These are phyloP conservation scores for Trametes cubensis DNA, from an alignment of 768 basidiomycete species.

Conservation along the genomic window DNA sequence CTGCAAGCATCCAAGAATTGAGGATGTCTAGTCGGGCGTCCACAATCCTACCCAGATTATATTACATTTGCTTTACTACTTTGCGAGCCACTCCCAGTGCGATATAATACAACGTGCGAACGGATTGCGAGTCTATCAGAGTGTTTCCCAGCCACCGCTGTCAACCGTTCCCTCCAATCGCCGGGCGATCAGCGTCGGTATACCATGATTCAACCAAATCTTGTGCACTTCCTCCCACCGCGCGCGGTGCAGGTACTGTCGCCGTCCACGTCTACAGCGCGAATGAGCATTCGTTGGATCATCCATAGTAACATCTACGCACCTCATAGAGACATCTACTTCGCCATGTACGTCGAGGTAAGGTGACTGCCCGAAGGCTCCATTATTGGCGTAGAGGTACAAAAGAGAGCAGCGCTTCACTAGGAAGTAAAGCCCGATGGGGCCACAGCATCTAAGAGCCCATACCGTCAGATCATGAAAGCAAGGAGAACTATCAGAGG, in stretches of 20 bases:
- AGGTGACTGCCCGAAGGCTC: constrained; percentile 86
- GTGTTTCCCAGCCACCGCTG: constrained; percentile 90
- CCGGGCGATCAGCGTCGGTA: constrained; percentile 88
- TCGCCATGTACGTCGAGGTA: constrained; percentile 96
- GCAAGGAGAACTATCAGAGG: neutral
- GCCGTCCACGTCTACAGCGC: constrained; percentile 70
- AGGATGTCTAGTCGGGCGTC: neutral
- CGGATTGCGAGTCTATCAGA: constrained; percentile 42
- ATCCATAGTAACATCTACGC: constrained; percentile 23
- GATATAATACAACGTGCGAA: constrained; percentile 2
- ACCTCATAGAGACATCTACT: constrained; percentile 91
- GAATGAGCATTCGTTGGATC: neutral
- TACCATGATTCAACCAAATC: constrained; percentile 87
- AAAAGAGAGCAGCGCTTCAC: constrained; percentile 90
- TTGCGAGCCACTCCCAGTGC: neutral
- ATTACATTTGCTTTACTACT: constrained; percentile 7
- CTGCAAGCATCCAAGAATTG: constrained; percentile 10
- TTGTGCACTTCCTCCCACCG: constrained; percentile 92
- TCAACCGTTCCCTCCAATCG: constrained; percentile 87
- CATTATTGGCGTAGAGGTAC: constrained; percentile 86
- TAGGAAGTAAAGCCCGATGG: constrained; percentile 86
- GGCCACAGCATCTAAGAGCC: constrained; percentile 77
- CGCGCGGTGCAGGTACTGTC: constrained; percentile 82
- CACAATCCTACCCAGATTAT: neutral
- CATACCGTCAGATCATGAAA: constrained; percentile 2